These are phyloP conservation scores for Sugiyamaella grinbergsii DNA, from an alignment of 1,139 yeast species.

Conservation along the genomic window DNA sequence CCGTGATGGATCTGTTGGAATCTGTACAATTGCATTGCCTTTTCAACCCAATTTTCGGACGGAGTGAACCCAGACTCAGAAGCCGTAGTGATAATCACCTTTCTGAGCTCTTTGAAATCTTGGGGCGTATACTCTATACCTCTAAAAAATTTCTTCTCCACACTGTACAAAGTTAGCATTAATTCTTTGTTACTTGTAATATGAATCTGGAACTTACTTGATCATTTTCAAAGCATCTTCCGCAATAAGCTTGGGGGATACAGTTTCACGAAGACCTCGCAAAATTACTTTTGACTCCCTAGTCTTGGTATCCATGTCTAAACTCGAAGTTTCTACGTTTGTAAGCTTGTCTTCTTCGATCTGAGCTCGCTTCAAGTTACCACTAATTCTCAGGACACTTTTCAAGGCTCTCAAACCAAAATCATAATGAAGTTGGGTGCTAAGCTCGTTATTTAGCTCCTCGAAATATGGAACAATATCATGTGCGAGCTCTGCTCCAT, in stretches of 20 bases:
- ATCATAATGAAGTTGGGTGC: slow-evolving; percentile 76
- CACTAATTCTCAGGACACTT: slow-evolving; percentile 62
- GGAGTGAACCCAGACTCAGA: slow-evolving; percentile 35
- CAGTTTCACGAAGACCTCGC: slow-evolving; percentile 58
- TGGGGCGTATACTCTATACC: slow-evolving; percentile 31
- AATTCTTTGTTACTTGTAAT: background rate
- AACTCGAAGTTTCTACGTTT: background rate
- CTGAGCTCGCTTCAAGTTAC: slow-evolving; percentile 47
- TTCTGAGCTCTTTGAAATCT: slow-evolving; percentile 30
- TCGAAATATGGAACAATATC: slow-evolving; percentile 60
- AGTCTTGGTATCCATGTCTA: slow-evolving; percentile 36
- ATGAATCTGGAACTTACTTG: slow-evolving; percentile 24
- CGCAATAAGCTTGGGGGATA: slow-evolving; percentile 64
- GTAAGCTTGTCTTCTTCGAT: slow-evolving; percentile 8
- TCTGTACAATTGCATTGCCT: slow-evolving; percentile 63
- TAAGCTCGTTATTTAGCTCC: slow-evolving; percentile 45
- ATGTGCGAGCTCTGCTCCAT: slow-evolving; percentile 52
- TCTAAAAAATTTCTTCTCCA: slow-evolving; percentile 41
- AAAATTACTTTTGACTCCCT: slow-evolving; percentile 51
- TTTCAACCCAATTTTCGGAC: slow-evolving; percentile 53
- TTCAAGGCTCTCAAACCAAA: slow-evolving; percentile 86
- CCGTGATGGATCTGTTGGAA: slow-evolving; percentile 75
- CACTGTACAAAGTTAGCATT: slow-evolving; percentile 26
- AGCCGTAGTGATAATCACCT: slow-evolving; percentile 34
- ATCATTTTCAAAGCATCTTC: slow-evolving; percentile 52